Percentiles rank a stretch among this genome's conserved stretches.
These are phyloP conservation scores for Paraleonurus japonicus DNA, from an alignment of 257 asterid genomes.

Conservation along the genomic window DNA sequence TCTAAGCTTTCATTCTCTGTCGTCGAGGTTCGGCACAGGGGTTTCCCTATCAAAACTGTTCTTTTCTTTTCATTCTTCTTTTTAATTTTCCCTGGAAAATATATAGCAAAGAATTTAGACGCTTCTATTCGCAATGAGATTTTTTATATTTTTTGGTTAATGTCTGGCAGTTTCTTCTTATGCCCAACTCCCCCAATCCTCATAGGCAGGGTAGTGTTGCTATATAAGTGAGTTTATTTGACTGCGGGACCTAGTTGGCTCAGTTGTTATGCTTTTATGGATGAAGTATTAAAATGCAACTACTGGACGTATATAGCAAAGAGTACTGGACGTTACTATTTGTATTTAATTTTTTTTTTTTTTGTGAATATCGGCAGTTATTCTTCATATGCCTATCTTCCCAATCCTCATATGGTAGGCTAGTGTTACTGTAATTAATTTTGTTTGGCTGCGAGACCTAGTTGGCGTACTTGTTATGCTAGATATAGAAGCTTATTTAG, in stretches of 20 bases:
- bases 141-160: neutral
- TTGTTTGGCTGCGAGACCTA: neutral
- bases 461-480: neutral
- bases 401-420: neutral
- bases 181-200: neutral
- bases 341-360: neutral
- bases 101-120: neutral
- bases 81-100: neutral
- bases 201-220: neutral
- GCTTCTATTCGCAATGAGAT: slow-evolving; percentile 1
- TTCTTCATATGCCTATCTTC: neutral
- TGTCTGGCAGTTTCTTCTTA: neutral
- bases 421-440: neutral
- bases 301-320: slow-evolving; percentile 1
- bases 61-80: neutral
- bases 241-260: neutral
- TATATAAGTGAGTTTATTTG: slow-evolving; percentile 6
- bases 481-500: neutral
- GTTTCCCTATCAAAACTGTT: neutral
- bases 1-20: neutral
- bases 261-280: neutral
- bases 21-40: neutral
- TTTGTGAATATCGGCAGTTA: neutral
- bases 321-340: neutral
- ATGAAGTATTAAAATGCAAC: neutral